A percentile compares a stretch with the other conserved stretches of the same genome.
phyloP scores from a whole-genome alignment of 2,329 filamentous ascomycete genomes.

The Thelonectria discophora region DNA sequence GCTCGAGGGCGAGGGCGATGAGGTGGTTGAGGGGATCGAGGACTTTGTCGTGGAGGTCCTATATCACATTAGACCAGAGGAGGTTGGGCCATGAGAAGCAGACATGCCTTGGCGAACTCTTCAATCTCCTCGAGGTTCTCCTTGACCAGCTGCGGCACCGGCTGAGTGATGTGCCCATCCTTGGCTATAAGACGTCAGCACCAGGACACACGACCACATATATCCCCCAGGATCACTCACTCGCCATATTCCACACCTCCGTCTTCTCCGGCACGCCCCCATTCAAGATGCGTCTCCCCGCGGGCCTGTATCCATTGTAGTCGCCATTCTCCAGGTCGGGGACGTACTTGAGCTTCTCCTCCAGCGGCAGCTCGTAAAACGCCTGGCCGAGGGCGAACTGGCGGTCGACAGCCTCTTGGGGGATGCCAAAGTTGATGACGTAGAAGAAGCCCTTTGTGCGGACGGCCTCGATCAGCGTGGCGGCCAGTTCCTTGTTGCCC shows the following conservation, averaged over 20 bases:
- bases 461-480: slow-evolving; percentile 46
- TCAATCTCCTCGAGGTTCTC: slow-evolving; percentile 64
- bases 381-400: slow-evolving; percentile 67
- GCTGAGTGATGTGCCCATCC: slow-evolving; percentile 41
- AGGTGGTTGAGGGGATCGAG: slow-evolving; percentile 65
- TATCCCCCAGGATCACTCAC: slow-evolving; percentile 21
- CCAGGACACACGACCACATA: background rate
- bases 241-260: slow-evolving; percentile 49
- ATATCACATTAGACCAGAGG: background rate
- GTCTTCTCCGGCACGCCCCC: slow-evolving; percentile 51
- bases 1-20: slow-evolving; percentile 68
- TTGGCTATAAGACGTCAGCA: slow-evolving; percentile 25
- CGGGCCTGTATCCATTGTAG: slow-evolving; percentile 64
- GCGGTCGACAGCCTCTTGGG: slow-evolving; percentile 63
- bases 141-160: slow-evolving; percentile 54
- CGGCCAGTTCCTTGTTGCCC: slow-evolving; percentile 43
- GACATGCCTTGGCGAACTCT: slow-evolving; percentile 53
- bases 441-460: slow-evolving; percentile 62
- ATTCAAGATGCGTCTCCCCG: slow-evolving; percentile 47
- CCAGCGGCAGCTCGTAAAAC: slow-evolving; percentile 60
- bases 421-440: slow-evolving; percentile 67
- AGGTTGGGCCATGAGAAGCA: background rate
- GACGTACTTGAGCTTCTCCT: slow-evolving; percentile 66
- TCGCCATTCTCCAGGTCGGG: slow-evolving; percentile 58
- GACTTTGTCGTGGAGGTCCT: slow-evolving; percentile 60